Base-by-base conservation (phyloP, 345 rosid species). In the Hibiscus syriacus region DNA sequence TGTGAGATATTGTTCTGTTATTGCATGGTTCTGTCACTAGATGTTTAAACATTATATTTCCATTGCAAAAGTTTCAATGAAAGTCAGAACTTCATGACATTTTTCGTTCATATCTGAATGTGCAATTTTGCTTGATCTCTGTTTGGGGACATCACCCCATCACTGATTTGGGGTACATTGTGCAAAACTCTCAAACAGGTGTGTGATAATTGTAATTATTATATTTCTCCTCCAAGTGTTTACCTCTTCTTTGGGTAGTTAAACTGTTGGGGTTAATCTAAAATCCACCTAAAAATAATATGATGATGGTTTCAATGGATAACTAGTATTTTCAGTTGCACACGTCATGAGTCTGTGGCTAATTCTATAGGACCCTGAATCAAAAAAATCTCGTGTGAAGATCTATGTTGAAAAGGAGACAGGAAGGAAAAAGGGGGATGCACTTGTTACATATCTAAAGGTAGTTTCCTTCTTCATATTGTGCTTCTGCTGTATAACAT, bases 371-470 rank as follows among this genome's bases (percentile, higher is more conserved):
- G 98, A 95, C 45, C 87, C 90, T 61, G 98, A 95, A 71, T 77
- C 84, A 55, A 90, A 91, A 72, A 88, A 83, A 76, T 97, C 96
- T 70, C 98, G 97, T 63, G 80, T 92, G 58, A 95, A 95, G 89
- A 86, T 95, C 64, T 92, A 95, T 81, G 74, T 80, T 67, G 90
- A 90, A 78, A 95, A 78, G 89, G 87, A 80, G 72, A 90, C 99
- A 4, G 91, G 98, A 78, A 84, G 76, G 79, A 79, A 79, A 75
- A 95, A 95, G 66, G 99, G 99, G 25, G 99, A 95, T 80, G 98
- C 99, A 52, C 89, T 95, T 67, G 82, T 95, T 74, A 85, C 98
- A 13, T 95, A 80, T 79, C 78, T 95, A 68, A 95, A 95, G 96
- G 98, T 92, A 84, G 70, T 82, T 64, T 73, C 23, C n/a, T n/a